Percentiles rank a stretch among this genome's conserved stretches.
phyloP scores from a whole-genome alignment of 148 eudicot genomes.

The Chenopodium quinoa region DNA sequence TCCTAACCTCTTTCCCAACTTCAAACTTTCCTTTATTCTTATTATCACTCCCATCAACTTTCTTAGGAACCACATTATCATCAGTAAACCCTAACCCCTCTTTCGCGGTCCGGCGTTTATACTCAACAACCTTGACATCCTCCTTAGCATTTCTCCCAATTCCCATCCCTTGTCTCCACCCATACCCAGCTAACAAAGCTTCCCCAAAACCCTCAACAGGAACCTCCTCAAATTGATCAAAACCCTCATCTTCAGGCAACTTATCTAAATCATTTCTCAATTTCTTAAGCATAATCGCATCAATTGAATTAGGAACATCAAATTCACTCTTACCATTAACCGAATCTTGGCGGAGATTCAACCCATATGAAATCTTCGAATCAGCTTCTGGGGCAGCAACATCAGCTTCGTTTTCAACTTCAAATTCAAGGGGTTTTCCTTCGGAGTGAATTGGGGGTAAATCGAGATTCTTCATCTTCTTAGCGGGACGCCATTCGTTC shows the following conservation, averaged over 20 bases:
- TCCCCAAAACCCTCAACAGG: conserved; percentile 80
- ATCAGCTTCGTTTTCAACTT: conserved; percentile 5
- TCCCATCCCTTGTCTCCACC: conserved; percentile 83
- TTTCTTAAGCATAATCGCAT: conserved; percentile 45
- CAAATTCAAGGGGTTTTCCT: conserved; percentile 42
- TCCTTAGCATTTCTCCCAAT: conserved; percentile 69
- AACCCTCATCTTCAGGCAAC: conserved; percentile 56
- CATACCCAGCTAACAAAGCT: conserved; percentile 80
- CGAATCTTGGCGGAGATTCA: conserved; percentile 45
- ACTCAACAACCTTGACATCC: conserved; percentile 68
- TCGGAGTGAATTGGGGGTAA: conserved; percentile 35
- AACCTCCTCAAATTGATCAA: conserved; percentile 57
- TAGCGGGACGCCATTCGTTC: conserved; percentile 54
- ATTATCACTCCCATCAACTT: not conserved
- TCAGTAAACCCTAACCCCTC: conserved; percentile 75
- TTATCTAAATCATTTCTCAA: conserved; percentile 57
- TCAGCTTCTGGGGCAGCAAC: conserved; percentile 17
- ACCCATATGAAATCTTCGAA: conserved; percentile 47
- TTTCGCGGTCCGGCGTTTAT: conserved; percentile 44
- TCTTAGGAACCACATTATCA: conserved; percentile 11
- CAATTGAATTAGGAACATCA: conserved; percentile 18
- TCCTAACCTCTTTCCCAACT: conserved; percentile 54
- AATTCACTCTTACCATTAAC: not conserved
- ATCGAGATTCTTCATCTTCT: conserved; percentile 65
- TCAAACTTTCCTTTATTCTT: not conserved